Evolutionary conservation across 805 yeast genomes (phyloP).

Genomic region (Nadsonia fulvescens): DNA sequence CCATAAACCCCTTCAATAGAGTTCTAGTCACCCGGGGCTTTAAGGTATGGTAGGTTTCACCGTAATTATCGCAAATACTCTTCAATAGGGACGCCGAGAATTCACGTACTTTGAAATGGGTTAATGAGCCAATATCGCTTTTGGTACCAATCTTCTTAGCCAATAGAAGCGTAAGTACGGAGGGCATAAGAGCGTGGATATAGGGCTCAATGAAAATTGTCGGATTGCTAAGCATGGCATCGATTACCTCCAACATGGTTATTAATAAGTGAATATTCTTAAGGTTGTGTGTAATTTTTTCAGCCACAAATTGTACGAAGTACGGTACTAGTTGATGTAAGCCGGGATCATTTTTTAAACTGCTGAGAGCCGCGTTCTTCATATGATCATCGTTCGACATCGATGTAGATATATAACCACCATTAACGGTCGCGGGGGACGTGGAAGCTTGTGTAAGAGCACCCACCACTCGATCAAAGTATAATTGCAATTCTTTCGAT

Average conservation of each 20-base stretch:
- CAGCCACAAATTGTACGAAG: conserved; percentile 89
- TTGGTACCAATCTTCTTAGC: conserved; percentile 70
- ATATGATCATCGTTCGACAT: conserved; percentile 39
- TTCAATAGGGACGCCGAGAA: conserved; percentile 71
- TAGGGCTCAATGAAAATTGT: conserved; percentile 87
- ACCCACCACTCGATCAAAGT: conserved; percentile 76
- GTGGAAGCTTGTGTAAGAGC: conserved; percentile 33
- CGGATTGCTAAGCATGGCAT: conserved; percentile 65
- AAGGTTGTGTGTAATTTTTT: conserved; percentile 77
- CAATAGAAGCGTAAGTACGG: conserved; percentile 69
- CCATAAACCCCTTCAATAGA: conserved; percentile 74
- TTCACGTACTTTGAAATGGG: conserved; percentile 48
- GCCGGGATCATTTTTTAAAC: conserved; percentile 84
- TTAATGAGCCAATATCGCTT: conserved; percentile 11
- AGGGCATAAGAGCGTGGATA: conserved; percentile 94
- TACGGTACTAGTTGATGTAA: conserved; percentile 92
- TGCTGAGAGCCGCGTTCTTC: conserved; percentile 65
- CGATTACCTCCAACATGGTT: conserved; percentile 77
- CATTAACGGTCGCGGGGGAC: too few species aligned
- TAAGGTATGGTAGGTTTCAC: conserved; percentile 71
- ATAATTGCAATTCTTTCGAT: conserved; percentile 83
- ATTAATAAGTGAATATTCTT: conserved; percentile 50
- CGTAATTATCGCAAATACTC: conserved; percentile 62
- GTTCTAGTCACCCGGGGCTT: conserved; percentile 92
- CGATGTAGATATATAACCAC: too few species aligned